Conservation (phyloP, 805 yeast species). For the Lipomyces yamadae region DNA sequence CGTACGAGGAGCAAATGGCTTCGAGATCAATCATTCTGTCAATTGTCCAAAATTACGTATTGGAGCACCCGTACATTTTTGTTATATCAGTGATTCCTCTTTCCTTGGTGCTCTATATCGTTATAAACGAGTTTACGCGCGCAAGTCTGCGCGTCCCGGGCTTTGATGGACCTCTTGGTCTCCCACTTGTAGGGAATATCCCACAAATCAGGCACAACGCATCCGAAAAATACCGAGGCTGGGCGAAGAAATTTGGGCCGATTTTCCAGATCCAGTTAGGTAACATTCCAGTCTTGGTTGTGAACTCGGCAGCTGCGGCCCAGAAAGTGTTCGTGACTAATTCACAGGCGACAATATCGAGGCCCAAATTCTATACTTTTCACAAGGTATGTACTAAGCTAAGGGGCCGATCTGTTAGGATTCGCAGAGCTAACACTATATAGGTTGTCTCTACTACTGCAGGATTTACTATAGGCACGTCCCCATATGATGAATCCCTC, state of each 20-base stretch:
- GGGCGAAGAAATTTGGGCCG: conserved; percentile 45
- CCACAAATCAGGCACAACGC: conserved; percentile 35
- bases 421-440: background rate
- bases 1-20: background rate
- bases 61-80: background rate
- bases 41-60: background rate
- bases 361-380: conserved; percentile 71
- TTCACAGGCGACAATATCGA: conserved; percentile 61
- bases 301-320: conserved; percentile 65
- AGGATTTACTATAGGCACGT: conserved; percentile 52
- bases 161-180: conserved; percentile 37
- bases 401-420: too few relatives aligned
- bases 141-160: conserved; percentile 26
- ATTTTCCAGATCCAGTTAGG: conserved; percentile 73
- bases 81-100: background rate
- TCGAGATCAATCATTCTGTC: background rate
- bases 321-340: conserved; percentile 57
- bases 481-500: conserved; percentile 52
- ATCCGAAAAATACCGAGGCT: conserved; percentile 41
- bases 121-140: conserved; percentile 20
- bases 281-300: conserved; percentile 60
- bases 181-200: conserved; percentile 37
- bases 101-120: conserved; percentile 6
- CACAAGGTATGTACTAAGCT: conserved; percentile 52
- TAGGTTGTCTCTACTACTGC: conserved; percentile 51